Percentiles rank a stretch among this genome's conserved stretches.
phyloP scores from a whole-genome alignment of 2,329 filamentous ascomycete genomes.

The Aphanoascus verrucosus region DNA sequence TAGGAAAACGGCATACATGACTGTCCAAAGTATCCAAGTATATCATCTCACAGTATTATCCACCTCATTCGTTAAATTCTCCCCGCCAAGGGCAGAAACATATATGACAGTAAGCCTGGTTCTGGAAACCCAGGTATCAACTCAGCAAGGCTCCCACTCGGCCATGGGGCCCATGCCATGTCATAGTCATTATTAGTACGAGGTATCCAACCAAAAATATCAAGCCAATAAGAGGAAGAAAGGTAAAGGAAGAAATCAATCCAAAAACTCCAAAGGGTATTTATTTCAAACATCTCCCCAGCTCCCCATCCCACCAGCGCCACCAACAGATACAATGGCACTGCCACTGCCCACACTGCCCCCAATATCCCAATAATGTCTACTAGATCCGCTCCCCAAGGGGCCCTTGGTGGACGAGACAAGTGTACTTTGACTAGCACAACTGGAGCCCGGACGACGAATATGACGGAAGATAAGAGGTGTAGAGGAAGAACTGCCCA shows the following conservation, averaged over 20 bases:
- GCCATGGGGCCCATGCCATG: not conserved
- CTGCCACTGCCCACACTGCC: constrained; percentile 68
- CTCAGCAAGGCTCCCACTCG: not conserved
- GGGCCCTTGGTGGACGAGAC: constrained; percentile 45
- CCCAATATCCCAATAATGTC: constrained; percentile 89
- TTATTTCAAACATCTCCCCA: constrained; percentile 60
- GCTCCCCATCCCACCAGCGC: constrained; percentile 57
- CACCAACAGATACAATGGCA: constrained; percentile 55
- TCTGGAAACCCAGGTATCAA: not conserved
- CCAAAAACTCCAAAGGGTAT: not conserved
- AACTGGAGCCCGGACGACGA: constrained; percentile 51
- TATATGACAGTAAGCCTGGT: not conserved
- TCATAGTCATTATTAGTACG: not conserved
- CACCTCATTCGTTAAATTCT: not conserved
- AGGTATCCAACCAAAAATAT: not conserved
- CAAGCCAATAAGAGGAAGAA: not conserved
- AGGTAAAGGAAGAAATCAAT: not conserved
- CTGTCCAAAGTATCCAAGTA: not conserved
- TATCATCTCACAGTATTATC: not conserved
- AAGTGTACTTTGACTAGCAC: constrained; percentile 68
- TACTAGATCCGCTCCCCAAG: constrained; percentile 52
- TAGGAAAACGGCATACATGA: too few relatives aligned
- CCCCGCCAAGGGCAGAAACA: not conserved
- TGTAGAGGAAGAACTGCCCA: constrained; percentile 17
- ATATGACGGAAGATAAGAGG: constrained; percentile 36